Evolutionary conservation across 2,329 filamentous ascomycete genomes (phyloP).

Genomic region (Diplocarpon mali): DNA sequence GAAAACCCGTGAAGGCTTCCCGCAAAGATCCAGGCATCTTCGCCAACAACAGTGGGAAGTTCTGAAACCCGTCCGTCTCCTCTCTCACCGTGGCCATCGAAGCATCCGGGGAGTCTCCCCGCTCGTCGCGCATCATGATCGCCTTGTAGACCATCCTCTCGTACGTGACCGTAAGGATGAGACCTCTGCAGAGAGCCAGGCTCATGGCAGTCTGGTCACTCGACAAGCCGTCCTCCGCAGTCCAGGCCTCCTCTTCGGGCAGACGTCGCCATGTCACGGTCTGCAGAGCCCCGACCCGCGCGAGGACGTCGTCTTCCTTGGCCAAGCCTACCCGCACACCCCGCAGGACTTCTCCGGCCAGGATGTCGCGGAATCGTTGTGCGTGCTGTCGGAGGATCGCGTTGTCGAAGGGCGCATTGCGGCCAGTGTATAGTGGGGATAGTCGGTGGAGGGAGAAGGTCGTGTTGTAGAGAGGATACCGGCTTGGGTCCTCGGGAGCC

Average conservation of each 20-base stretch:
- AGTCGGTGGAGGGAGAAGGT: conserved; percentile 34
- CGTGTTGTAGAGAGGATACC: conserved; percentile 35
- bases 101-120: conserved; percentile 6
- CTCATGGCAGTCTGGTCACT: conserved; percentile 13
- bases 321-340: conserved; percentile 34
- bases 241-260: conserved; percentile 30
- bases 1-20: conserved; percentile 32
- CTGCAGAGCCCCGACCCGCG: conserved; percentile 31
- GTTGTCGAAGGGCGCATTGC: conserved; percentile 26
- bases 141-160: conserved; percentile 24
- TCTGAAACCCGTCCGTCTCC: conserved; percentile 27
- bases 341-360: conserved; percentile 34
- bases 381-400: conserved; percentile 29
- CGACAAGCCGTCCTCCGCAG: conserved; percentile 9
- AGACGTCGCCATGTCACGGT: conserved; percentile 33
- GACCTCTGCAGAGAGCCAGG: conserved; percentile 14
- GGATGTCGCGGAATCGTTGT: conserved; percentile 31
- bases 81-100: conserved; percentile 7
- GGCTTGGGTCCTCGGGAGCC: conserved; percentile 8
- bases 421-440: conserved; percentile 34
- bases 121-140: conserved; percentile 17
- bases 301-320: conserved; percentile 26
- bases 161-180: conserved; percentile 21
- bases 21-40: conserved; percentile 35
- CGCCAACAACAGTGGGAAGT: conserved; percentile 33